Conservation (phyloP, 371 early-diverging fungal species). For the Chytridium lagenaria region DNA sequence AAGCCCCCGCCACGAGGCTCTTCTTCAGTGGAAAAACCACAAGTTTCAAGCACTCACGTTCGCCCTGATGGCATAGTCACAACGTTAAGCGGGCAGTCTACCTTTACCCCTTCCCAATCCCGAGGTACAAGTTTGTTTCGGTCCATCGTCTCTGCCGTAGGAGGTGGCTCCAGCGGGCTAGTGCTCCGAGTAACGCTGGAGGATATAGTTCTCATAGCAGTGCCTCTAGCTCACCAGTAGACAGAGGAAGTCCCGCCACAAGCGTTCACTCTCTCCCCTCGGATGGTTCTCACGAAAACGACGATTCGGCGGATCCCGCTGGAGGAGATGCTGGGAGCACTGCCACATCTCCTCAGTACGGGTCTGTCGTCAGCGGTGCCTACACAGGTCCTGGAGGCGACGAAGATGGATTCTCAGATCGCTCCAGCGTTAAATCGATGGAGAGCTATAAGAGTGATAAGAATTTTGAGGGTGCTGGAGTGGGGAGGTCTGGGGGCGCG, state of each 20-base stretch:
- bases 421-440: slow-evolving; percentile 13
- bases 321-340: background rate
- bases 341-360: background rate
- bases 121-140: slow-evolving; percentile 9
- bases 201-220: background rate
- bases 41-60: background rate
- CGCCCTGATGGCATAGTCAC: background rate
- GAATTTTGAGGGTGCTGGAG: background rate
- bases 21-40: background rate
- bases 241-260: background rate
- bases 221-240: background rate
- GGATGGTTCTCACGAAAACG: background rate
- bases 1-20: slow-evolving; percentile 13
- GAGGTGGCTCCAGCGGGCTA: background rate
- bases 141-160: slow-evolving; percentile 14
- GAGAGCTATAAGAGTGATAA: slow-evolving; percentile 15
- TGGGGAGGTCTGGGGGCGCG: background rate
- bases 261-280: slow-evolving; percentile 9
- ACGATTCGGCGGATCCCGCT: background rate
- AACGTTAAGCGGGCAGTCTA: background rate
- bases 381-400: background rate
- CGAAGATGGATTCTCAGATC: background rate
- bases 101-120: slow-evolving; percentile 10
- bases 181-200: background rate
- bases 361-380: background rate